These are phyloP conservation scores for Metschnikowia kofuensis DNA, from an alignment of 805 yeast genomes.

Conservation along the genomic window DNA sequence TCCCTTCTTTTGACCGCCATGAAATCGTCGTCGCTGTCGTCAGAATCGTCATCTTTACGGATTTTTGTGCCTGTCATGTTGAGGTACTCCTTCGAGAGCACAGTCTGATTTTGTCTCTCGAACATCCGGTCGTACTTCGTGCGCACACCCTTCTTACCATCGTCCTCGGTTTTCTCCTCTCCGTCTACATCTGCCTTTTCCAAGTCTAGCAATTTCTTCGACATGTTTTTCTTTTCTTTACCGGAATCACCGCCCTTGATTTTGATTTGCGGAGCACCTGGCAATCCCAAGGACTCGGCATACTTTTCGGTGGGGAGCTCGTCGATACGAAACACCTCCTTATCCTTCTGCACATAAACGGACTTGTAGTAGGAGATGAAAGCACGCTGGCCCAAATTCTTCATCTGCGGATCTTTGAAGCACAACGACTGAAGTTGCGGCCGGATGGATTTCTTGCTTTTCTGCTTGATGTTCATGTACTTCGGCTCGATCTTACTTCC, in stretches of 20 bases:
- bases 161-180: conserved; percentile 51
- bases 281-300: conserved; percentile 87
- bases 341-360: conserved; percentile 81
- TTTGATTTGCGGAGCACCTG: conserved; percentile 94
- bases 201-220: conserved; percentile 63
- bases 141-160: conserved; percentile 45
- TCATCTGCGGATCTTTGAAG: conserved; percentile 87
- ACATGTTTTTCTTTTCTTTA: conserved; percentile 77
- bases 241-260: conserved; percentile 54
- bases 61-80: conserved; percentile 55
- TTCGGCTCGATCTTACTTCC: conserved; percentile 66
- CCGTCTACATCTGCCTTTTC: conserved; percentile 52
- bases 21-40: conserved; percentile 61
- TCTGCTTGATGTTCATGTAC: conserved; percentile 68
- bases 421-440: conserved; percentile 86
- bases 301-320: conserved; percentile 76
- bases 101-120: conserved; percentile 89
- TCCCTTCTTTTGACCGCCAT: conserved; percentile 75
- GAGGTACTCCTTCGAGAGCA: conserved; percentile 82
- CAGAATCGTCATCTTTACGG: conserved; percentile 37
- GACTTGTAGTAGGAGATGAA: conserved; percentile 89
- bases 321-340: conserved; percentile 76
- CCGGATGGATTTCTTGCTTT: conserved; percentile 70
- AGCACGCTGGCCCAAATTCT: conserved; percentile 93
- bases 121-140: conserved; percentile 96